Base-by-base conservation (phyloP, 2,329 filamentous ascomycete genomes). In the Metarhizium anisopliae region DNA sequence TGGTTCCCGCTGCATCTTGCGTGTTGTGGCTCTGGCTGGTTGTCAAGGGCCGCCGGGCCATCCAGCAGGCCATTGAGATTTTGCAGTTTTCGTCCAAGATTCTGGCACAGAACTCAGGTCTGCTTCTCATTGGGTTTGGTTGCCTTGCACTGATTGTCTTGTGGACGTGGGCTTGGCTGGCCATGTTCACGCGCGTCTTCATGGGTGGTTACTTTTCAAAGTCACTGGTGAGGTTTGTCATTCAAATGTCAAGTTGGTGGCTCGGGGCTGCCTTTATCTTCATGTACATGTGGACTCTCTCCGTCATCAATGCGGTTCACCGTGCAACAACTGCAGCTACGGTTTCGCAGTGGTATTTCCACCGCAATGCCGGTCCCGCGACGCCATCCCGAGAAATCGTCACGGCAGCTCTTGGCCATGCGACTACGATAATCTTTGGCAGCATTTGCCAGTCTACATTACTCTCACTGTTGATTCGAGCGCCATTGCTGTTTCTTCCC, bases 281-380 rank as follows among this genome's bases (percentile, higher is more conserved):
- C 57, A 87, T 96, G 76, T 97, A 96, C 71, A 85, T 97, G 62
- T 99, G 94, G 94, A 94, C 91, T 0, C 77, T 96, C 47, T 88
- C 89, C 2, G 83, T 97, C 56, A 85, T 95, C 67, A 87, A 90
- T 56, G 91, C 90, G 18, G 82, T 97, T 25, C 93, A 99, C 69
- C 86, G 94, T 57, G 86, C 90, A 25, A 94, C 92, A 16, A 96
- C 93, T 14, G 93, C 91, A 29, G 94, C 94, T 11, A 96, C 93
- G 0, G 93, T 97, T 29, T 95, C 90, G 45, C 94, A 99, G 71
- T 99, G 94, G 94, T 99, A 99, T 72, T 99, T 97, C 71, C 93
- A 97, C 71, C 90, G 94, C 59, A 88, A 95, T 63, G 84, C 85
- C 4, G 81, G 85, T 11, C 90, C 93, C 5, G 78, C 86, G 8